Conservation (phyloP, 179 eudicot species). For the Beta macrorhiza region DNA sequence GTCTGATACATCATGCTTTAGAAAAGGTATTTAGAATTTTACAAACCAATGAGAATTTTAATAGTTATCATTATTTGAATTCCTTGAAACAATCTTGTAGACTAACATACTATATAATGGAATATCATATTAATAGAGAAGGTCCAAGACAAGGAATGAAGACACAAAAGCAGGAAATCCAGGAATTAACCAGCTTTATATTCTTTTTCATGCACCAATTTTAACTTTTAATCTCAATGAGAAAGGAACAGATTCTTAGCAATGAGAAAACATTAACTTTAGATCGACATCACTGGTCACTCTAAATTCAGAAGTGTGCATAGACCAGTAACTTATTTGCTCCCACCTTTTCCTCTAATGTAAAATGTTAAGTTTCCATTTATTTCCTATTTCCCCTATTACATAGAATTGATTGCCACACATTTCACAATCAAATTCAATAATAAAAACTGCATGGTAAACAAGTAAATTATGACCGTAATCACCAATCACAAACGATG, state of each 20-base stretch:
- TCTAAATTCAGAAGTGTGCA: background rate
- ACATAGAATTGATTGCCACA: background rate
- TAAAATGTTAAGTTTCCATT: conserved; percentile 2
- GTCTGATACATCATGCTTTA: background rate
- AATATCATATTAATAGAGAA: background rate
- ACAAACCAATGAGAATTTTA: background rate
- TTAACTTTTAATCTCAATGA: background rate
- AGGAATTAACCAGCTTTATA: background rate
- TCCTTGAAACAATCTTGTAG: background rate
- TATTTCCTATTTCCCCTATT: background rate
- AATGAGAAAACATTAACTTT: background rate
- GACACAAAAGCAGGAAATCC: background rate
- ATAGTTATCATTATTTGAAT: background rate
- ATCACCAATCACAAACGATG: background rate
- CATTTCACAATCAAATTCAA: background rate
- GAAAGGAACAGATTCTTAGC: background rate
- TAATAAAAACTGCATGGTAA: background rate
- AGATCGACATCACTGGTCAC: background rate
- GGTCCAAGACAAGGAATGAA: conserved; percentile 1
- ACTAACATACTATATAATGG: background rate
- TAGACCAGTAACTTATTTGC: background rate
- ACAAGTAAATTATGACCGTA: background rate
- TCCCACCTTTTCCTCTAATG: background rate
- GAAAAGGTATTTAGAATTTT: background rate
- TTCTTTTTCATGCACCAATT: background rate